These are phyloP conservation scores for Aspergillus intermedius DNA, from an alignment of 2,329 filamentous ascomycete genomes.

Conservation along the genomic window DNA sequence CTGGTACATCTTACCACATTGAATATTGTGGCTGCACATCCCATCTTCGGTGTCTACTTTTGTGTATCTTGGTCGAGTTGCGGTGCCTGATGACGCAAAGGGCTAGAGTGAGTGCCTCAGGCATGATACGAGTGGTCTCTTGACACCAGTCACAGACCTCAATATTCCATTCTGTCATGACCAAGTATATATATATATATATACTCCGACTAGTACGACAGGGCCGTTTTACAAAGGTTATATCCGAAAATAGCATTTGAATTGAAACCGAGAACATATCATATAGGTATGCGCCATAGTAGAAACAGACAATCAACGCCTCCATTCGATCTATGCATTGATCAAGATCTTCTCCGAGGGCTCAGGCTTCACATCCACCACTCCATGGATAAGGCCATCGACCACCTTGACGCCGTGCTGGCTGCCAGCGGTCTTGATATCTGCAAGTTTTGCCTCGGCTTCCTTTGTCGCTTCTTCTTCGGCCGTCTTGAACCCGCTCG, in stretches of 20 bases:
- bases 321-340: conserved; percentile 22
- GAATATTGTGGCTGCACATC: conserved; percentile 7
- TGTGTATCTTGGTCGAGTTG: not conserved
- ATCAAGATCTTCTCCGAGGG: conserved; percentile 46
- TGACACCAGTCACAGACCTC: not conserved
- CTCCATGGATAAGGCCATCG: conserved; percentile 74
- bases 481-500: conserved; percentile 78
- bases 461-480: conserved; percentile 75
- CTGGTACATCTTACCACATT: conserved; percentile 2
- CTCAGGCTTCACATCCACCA: conserved; percentile 74
- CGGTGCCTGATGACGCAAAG: not conserved
- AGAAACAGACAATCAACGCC: conserved; percentile 6
- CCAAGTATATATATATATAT: conserved; percentile 1
- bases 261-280: conserved; percentile 9
- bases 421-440: conserved; percentile 73
- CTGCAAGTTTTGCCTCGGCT: conserved; percentile 71
- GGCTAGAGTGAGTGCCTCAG: conserved; percentile 4
- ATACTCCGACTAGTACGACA: not conserved
- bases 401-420: conserved; percentile 75
- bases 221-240: too few species aligned
- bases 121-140: not conserved
- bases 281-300: not conserved
- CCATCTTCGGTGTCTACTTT: conserved; percentile 13
- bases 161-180: not conserved
- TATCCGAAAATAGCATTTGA: not conserved